Percentiles rank a stretch among this genome's conserved stretches.
These are phyloP conservation scores for Lentinula boryana DNA, from an alignment of 768 basidiomycete species.

Conservation along the genomic window DNA sequence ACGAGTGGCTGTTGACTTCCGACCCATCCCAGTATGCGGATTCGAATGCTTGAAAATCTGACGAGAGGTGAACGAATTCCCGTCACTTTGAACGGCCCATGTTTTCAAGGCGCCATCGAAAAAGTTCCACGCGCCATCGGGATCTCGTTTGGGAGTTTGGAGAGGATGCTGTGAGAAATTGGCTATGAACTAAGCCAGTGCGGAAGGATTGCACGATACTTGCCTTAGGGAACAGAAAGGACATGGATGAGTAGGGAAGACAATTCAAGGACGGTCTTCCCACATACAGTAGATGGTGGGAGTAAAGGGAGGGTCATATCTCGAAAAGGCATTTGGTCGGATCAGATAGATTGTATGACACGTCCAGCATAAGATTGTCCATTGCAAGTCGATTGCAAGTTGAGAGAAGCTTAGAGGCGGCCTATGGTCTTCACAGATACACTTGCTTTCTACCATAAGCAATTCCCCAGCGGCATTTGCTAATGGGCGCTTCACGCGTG, in stretches of 20 bases:
- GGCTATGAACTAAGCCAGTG: not conserved
- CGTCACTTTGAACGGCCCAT: constrained; percentile 12
- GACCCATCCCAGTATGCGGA: constrained; percentile 18
- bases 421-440: too few species aligned
- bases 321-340: too few species aligned
- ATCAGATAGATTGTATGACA: too few species aligned
- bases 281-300: too few species aligned
- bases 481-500: not conserved
- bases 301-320: too few species aligned
- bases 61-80: constrained; percentile 14
- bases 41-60: constrained; percentile 18
- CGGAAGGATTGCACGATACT: not conserved
- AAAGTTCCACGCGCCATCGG: constrained; percentile 20
- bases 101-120: constrained; percentile 21
- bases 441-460: too few species aligned
- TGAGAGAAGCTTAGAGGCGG: too few species aligned
- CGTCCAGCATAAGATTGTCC: too few species aligned
- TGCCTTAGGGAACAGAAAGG: constrained; percentile 17
- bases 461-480: too few species aligned
- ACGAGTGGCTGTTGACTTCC: constrained; percentile 21
- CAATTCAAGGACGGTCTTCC: not conserved
- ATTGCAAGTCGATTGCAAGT: too few species aligned
- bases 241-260: constrained; percentile 7
- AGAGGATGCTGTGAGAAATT: constrained; percentile 10
- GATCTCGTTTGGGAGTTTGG: constrained; percentile 14